Percentiles rank a stretch among this genome's conserved stretches.
These are phyloP conservation scores for Fraxinus paxiana DNA, from an alignment of 305 asterid genomes.

Conservation along the genomic window DNA sequence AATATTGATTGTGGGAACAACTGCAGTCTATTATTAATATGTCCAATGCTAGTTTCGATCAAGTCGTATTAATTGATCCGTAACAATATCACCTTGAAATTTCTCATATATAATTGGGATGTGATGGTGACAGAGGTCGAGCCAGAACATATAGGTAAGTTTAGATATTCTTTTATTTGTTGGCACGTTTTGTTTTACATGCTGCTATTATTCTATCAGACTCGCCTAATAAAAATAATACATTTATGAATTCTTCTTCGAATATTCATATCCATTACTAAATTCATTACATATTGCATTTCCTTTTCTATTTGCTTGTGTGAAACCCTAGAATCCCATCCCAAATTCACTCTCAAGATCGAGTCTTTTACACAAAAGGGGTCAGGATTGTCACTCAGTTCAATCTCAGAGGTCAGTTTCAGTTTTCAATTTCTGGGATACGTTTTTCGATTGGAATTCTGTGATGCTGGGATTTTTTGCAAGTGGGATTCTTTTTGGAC, in stretches of 20 bases:
- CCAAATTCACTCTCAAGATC: conserved; percentile 25
- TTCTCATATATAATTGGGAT: background rate
- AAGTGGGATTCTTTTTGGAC: conserved; percentile 3
- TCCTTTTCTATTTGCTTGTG: conserved; percentile 13
- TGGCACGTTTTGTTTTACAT: conserved; percentile 51
- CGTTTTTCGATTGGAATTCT: conserved; percentile 3
- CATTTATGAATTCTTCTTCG: conserved; percentile 20
- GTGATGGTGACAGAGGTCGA: background rate
- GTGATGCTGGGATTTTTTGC: conserved; percentile 28
- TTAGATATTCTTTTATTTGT: conserved; percentile 45
- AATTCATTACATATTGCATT: conserved; percentile 22
- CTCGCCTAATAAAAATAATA: conserved; percentile 14
- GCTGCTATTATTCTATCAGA: conserved; percentile 18
- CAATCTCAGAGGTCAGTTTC: conserved; percentile 45
- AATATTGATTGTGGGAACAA: background rate
- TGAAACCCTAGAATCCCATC: conserved; percentile 36
- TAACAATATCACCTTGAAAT: background rate
- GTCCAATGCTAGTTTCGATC: background rate
- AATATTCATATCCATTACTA: conserved; percentile 45
- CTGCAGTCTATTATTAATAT: background rate
- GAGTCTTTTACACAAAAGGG: conserved; percentile 20
- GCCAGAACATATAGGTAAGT: conserved; percentile 13
- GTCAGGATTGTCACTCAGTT: conserved; percentile 29
- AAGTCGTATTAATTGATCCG: background rate
- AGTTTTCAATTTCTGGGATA: conserved; percentile 22